phyloP scores from a whole-genome alignment of 495 filamentous ascomycete species.

The Evansstolkia leycettana region DNA sequence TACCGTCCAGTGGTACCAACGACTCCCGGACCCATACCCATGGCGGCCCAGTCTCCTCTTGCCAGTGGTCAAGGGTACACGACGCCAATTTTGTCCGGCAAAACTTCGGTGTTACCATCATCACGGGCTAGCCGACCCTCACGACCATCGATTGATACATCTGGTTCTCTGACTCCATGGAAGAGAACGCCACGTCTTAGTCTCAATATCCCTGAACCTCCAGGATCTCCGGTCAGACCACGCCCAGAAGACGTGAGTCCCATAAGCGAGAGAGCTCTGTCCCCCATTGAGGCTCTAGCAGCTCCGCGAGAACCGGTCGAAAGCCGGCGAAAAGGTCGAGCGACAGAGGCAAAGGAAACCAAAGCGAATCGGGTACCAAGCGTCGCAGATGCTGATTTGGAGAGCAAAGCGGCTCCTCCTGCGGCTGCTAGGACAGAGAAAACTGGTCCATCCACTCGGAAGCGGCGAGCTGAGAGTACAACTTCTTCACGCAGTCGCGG shows the following conservation, averaged over 20 bases:
- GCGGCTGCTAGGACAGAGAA: conserved; percentile 26
- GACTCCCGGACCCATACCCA: conserved; percentile 16
- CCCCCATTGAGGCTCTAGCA: conserved; percentile 24
- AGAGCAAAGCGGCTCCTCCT: conserved; percentile 12
- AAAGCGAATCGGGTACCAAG: conserved; percentile 7
- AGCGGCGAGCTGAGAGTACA: conserved; percentile 37
- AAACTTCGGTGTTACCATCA: conserved; percentile 13
- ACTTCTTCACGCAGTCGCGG: conserved; percentile 46
- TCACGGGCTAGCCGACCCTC: conserved; percentile 19
- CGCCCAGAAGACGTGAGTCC: conserved; percentile 39
- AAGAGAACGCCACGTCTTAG: conserved; percentile 28
- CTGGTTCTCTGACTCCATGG: conserved; percentile 37
- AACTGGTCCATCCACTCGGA: conserved; percentile 13
- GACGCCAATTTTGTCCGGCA: conserved; percentile 18
- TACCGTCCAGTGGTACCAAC: conserved; percentile 12
- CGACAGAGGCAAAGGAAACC: conserved; percentile 12
- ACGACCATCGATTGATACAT: conserved; percentile 29
- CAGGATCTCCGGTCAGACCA: conserved; percentile 34
- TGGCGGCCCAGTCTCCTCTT: conserved; percentile 14
- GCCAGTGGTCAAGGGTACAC: conserved; percentile 14
- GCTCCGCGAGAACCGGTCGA: conserved; percentile 18
- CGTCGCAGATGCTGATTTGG: conserved; percentile 8
- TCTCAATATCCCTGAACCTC: conserved; percentile 24
- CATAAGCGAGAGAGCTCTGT: conserved; percentile 36
- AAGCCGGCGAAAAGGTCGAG: conserved; percentile 12